Percentiles rank a stretch among this genome's conserved stretches.
phyloP scores from a whole-genome alignment of 2,329 filamentous ascomycete genomes.

The Cladosporium velox region DNA sequence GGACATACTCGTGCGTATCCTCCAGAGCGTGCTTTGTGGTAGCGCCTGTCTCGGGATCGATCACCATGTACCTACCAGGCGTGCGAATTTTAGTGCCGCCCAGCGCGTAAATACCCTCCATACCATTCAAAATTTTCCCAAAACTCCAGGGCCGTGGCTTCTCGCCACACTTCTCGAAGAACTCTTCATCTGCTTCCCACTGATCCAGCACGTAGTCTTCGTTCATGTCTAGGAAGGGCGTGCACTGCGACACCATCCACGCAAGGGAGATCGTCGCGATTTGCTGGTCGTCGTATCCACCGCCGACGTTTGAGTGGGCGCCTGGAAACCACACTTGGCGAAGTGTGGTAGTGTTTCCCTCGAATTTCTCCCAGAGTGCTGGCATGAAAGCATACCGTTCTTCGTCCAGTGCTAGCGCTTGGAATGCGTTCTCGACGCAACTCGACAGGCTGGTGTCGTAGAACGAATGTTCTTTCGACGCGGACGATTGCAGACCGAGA shows the following conservation, averaged over 20 bases:
- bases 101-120: constrained; percentile 49
- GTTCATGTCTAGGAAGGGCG: constrained; percentile 51
- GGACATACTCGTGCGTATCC: constrained; percentile 55
- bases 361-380: constrained; percentile 46
- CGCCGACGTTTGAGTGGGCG: constrained; percentile 49
- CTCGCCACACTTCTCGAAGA: constrained; percentile 46
- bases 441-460: constrained; percentile 50
- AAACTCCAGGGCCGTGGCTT: constrained; percentile 51
- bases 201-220: constrained; percentile 51
- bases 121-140: constrained; percentile 49
- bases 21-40: constrained; percentile 47
- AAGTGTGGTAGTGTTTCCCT: constrained; percentile 47
- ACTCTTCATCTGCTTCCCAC: constrained; percentile 47
- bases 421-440: constrained; percentile 47
- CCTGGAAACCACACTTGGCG: constrained; percentile 54
- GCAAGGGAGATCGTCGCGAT: constrained; percentile 56
- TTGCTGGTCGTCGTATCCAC: constrained; percentile 49
- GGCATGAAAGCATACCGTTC: constrained; percentile 44
- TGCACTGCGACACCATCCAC: constrained; percentile 59
- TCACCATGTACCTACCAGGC: constrained; percentile 50
- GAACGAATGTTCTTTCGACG: constrained; percentile 45
- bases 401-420: constrained; percentile 49
- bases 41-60: constrained; percentile 47
- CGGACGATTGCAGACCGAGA: constrained; percentile 37
- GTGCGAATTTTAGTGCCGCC: constrained; percentile 49